Evolutionary conservation across 2,329 filamentous ascomycete genomes (phyloP).

Genomic region (Apiospora malaysiana): DNA sequence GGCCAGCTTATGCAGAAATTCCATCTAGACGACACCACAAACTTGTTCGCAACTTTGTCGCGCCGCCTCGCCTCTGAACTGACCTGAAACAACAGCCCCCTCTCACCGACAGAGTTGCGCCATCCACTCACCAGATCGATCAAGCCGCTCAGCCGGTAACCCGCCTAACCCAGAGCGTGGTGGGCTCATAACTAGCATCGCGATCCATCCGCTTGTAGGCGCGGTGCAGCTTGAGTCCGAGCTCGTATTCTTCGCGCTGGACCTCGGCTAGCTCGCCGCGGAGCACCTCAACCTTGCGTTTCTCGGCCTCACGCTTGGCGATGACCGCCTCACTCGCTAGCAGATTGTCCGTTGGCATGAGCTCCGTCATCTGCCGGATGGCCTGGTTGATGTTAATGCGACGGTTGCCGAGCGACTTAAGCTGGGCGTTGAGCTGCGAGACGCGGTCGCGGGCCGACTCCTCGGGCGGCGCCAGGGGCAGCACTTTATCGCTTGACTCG

Average conservation of each 20-base stretch:
- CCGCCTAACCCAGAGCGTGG: constrained; percentile 78
- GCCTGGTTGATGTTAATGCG: constrained; percentile 74
- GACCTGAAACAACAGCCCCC: neutral
- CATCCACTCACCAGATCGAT: neutral
- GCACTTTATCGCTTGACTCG: constrained; percentile 56
- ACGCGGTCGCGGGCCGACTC: constrained; percentile 65
- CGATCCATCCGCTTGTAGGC: constrained; percentile 78
- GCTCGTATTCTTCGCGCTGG: constrained; percentile 76
- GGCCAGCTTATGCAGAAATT: constrained; percentile 16
- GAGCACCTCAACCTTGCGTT: constrained; percentile 70
- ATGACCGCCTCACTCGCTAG: constrained; percentile 70
- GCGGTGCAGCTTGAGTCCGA: constrained; percentile 75
- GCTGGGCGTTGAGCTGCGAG: constrained; percentile 67
- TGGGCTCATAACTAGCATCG: constrained; percentile 67
- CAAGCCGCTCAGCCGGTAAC: constrained; percentile 63
- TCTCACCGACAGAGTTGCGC: neutral
- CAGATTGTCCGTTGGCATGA: constrained; percentile 75
- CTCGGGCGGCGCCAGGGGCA: constrained; percentile 68
- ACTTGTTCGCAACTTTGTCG: neutral
- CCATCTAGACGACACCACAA: constrained; percentile 1
- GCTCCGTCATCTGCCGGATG: constrained; percentile 78
- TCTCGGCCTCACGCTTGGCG: constrained; percentile 60
- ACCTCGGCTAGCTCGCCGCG: constrained; percentile 74
- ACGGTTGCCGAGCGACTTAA: constrained; percentile 69
- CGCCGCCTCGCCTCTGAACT: neutral